These are phyloP conservation scores for Fagus sylvatica DNA, from an alignment of 306 rosid genomes.

Conservation along the genomic window DNA sequence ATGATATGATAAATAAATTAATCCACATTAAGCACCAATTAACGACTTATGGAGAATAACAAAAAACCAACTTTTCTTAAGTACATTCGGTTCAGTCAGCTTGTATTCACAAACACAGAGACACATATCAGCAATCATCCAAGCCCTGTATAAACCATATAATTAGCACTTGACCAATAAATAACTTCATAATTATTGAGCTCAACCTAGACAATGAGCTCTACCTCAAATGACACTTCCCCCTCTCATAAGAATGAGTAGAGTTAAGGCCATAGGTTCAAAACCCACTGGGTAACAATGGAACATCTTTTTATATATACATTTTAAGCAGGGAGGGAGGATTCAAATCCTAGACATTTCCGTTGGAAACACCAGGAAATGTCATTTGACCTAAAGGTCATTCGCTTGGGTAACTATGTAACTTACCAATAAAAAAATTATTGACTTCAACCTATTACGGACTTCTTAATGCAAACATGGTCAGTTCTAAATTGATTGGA, in stretches of 20 bases:
- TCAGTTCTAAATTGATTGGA: slow-evolving; percentile 42
- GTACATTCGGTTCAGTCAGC: neutral
- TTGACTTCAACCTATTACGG: neutral
- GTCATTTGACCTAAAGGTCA: too few relatives aligned
- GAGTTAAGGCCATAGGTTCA: too few relatives aligned
- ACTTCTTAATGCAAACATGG: neutral
- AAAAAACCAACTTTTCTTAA: neutral
- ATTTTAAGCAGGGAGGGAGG: too few relatives aligned
- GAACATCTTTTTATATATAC: too few relatives aligned
- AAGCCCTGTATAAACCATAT: neutral
- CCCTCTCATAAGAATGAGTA: too few relatives aligned
- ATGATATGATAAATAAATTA: neutral
- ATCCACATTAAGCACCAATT: neutral
- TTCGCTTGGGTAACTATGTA: too few relatives aligned
- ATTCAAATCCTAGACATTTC: too few relatives aligned
- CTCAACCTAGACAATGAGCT: too few relatives aligned
- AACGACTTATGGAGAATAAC: neutral
- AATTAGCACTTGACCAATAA: neutral
- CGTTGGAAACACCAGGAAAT: too few relatives aligned
- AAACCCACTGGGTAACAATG: too few relatives aligned
- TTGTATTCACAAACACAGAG: neutral
- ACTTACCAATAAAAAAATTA: neutral
- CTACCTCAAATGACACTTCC: too few relatives aligned
- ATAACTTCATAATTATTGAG: too few relatives aligned
- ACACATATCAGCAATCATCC: neutral